Evolutionary conservation across 371 early-diverging fungal species (phyloP), one percentile per base, ranked within the genome.

Genomic region (Mortierella sp.): DNA sequence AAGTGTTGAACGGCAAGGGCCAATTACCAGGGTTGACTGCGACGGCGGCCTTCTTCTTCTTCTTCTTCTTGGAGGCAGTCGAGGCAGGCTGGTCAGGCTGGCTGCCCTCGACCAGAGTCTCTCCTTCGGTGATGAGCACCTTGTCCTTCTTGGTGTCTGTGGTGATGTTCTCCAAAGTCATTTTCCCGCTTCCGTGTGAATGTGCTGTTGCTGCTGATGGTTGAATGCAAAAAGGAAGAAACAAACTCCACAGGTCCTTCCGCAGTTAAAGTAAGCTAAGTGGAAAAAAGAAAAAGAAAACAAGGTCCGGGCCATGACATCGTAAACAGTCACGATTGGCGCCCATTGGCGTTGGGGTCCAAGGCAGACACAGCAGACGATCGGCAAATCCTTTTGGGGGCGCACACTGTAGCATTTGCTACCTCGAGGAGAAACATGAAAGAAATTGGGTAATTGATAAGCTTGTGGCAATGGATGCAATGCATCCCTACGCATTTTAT

Each of bases 1-100:
- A 55, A 26, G 67, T 34, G 68, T 71, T 63, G 61, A 31, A 6
- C 41, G 45, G 19, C 43, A 10, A 43, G 67, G 48, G 31, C 26
- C 47, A 24, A 65, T 66, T 34, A 85, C 43, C 64, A 79, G 79
- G 26, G 43, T 65, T 4, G 44, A 75, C 16, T 26, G 80, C 55
- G 2, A 72, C 55, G 19, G 78, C 11, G 19, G 76, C 24, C 61
- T 81, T 81, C n/a, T 80, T 80, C 68, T 77, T 82, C 70, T 77
- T 77, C 66, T 86, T 77, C 61, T 74, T 82, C 75, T 75, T 78
- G 41, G 72, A 58, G 29, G 61, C 66, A 37, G 65, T 26, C 37
- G 75, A 41, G 19, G 70, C 53, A 26, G 76, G 22, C 41, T 71
- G 61, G 34, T 44, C 66, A 16, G 24, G 44, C 67, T 64, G 64